phyloP scores from a whole-genome alignment of 192 early-diverging fungal species.

The Coemansia sp. region DNA sequence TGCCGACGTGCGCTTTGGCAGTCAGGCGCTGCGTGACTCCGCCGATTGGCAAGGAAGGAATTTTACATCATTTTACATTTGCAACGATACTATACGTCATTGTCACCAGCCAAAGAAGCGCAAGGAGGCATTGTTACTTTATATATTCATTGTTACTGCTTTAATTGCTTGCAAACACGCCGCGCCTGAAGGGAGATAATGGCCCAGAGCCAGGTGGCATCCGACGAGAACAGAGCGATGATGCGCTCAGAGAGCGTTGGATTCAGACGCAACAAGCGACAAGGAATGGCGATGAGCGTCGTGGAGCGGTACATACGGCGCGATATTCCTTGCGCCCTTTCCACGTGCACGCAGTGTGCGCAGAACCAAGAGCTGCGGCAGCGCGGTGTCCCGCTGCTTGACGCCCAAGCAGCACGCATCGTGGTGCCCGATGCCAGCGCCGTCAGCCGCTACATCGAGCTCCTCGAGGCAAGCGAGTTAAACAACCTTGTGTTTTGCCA shows the following conservation, averaged over 20 bases:
- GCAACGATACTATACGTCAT: neutral
- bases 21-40: neutral
- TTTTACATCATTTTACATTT: too few relatives aligned
- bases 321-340: constrained; percentile 42
- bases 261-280: constrained; percentile 52
- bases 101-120: neutral
- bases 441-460: constrained; percentile 65
- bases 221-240: neutral
- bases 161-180: too few relatives aligned
- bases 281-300: constrained; percentile 48
- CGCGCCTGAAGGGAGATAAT: too few relatives aligned
- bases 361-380: constrained; percentile 19
- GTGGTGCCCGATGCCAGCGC: constrained; percentile 43
- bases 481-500: constrained; percentile 70
- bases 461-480: constrained; percentile 65
- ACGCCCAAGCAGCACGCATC: neutral
- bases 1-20: neutral
- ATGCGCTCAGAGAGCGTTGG: constrained; percentile 37
- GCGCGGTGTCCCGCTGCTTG: constrained; percentile 32
- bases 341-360: constrained; percentile 21
- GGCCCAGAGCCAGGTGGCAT: neutral
- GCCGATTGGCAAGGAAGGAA: neutral
- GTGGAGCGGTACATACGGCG: constrained; percentile 39
- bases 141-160: neutral
- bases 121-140: neutral